A percentile compares a stretch with the other conserved stretches of the same genome.
phyloP scores from a whole-genome alignment of 2,329 filamentous ascomycete genomes.

The Botrytis fabae region DNA sequence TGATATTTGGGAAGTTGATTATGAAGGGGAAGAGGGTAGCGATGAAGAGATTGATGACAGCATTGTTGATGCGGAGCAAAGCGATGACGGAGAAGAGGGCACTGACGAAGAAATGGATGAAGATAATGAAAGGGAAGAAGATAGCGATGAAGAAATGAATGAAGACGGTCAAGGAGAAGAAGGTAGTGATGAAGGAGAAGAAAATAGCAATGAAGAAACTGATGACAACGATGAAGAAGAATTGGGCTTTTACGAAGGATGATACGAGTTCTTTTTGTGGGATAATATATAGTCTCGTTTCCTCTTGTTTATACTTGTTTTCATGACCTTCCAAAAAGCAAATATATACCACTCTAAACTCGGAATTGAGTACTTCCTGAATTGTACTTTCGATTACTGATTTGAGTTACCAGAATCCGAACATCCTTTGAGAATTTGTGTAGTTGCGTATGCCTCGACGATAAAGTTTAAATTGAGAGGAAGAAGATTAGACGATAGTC shows the following conservation, averaged over 20 bases:
- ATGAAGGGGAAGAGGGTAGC: neutral
- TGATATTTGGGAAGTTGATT: neutral
- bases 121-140: neutral
- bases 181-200: neutral
- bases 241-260: neutral
- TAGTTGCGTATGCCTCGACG: neutral
- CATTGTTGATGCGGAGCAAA: neutral
- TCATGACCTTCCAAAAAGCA: neutral
- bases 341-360: no score
- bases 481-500: neutral
- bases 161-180: neutral
- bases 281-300: neutral
- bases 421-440: neutral
- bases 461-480: accelerated
- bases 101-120: neutral
- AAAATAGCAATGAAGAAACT: neutral
- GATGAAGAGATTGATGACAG: neutral
- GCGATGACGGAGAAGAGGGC: neutral
- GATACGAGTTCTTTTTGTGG: neutral
- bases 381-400: neutral
- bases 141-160: neutral
- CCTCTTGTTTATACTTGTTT: neutral
- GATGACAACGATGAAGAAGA: neutral
- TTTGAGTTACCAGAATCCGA: neutral
- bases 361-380: neutral